These are phyloP conservation scores for Amauroascus niger DNA, from an alignment of 2,329 filamentous ascomycete species.

Conservation along the genomic window DNA sequence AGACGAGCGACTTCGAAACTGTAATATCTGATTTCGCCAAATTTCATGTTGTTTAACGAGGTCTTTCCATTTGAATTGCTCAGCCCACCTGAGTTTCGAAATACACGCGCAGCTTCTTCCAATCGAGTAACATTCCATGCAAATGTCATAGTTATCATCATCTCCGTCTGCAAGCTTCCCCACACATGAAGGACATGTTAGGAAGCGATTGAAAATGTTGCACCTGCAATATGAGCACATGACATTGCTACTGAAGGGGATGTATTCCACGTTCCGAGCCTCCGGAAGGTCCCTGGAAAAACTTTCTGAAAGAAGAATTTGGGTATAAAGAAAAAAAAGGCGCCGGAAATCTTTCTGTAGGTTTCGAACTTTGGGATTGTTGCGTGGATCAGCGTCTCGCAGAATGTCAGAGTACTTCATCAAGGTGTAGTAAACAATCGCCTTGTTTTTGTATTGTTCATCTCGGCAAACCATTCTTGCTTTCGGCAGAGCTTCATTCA, in stretches of 20 bases:
- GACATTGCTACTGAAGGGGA: conserved; percentile 80
- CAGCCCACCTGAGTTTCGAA: conserved; percentile 77
- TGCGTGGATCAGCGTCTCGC: conserved; percentile 48
- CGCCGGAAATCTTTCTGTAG: conserved; percentile 74
- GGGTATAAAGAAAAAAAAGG: conserved; percentile 67
- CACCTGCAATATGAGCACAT: conserved; percentile 92
- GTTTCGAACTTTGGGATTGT: conserved; percentile 51
- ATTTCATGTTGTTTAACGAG: conserved; percentile 66
- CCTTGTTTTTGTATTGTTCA: conserved; percentile 98
- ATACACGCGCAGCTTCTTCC: conserved; percentile 85
- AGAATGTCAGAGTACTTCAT: conserved; percentile 60
- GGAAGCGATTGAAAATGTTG: conserved; percentile 94
- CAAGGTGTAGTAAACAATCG: conserved; percentile 81
- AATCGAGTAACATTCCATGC: conserved; percentile 98
- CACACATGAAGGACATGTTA: conserved; percentile 81
- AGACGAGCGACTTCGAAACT: conserved; percentile 54
- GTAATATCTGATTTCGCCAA: conserved; percentile 71
- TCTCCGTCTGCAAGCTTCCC: conserved; percentile 57
- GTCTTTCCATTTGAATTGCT: conserved; percentile 81
- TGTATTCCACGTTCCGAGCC: conserved; percentile 61
- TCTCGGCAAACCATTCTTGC: conserved; percentile 88
- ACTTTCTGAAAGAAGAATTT: conserved; percentile 74
- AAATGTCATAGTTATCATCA: conserved; percentile 85
- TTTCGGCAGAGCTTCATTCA: conserved; percentile 79
- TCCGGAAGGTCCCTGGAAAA: conserved; percentile 56